Percentiles rank a stretch among this genome's conserved stretches.
Conservation (phyloP, 2,329 filamentous ascomycete genomes). For the Alternaria sp. region DNA sequence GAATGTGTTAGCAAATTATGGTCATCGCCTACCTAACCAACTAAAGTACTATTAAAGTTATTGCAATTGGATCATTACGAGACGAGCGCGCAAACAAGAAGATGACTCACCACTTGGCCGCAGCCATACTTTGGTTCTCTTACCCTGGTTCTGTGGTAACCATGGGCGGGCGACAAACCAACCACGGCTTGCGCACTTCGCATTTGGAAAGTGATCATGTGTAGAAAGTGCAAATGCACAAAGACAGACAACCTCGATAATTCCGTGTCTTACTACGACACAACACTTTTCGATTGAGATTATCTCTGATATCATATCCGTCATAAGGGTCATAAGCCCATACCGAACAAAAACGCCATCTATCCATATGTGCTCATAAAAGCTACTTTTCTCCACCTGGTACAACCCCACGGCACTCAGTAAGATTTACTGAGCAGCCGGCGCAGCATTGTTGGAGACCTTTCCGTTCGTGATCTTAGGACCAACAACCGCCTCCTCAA, state of each 20-base stretch:
- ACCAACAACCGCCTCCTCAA: conserved; percentile 73
- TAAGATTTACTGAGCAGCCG: background rate
- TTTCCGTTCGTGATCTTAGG: conserved; percentile 47
- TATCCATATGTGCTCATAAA: background rate
- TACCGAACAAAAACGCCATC: background rate
- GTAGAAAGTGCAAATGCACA: too few relatives aligned
- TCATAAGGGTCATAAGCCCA: background rate
- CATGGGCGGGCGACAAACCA: background rate
- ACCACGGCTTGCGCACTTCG: background rate
- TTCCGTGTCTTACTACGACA: background rate
- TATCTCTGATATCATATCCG: background rate
- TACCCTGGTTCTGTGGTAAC: background rate
- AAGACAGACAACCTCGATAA: too few relatives aligned
- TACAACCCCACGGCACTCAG: background rate
- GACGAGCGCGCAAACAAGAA: too few relatives aligned
- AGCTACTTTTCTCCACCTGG: background rate
- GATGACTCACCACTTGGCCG: background rate
- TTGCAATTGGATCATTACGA: background rate
- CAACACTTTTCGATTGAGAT: background rate
- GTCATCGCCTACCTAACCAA: too few relatives aligned
- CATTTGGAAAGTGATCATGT: too few relatives aligned
- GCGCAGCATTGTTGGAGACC: background rate
- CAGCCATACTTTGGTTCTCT: background rate
- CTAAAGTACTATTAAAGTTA: too few relatives aligned
- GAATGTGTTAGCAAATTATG: too few relatives aligned